Percentiles rank a stretch among this genome's conserved stretches.
Evolutionary conservation across 2,329 filamentous ascomycete genomes (phyloP).

Genomic region (Nectriaceae sp.): DNA sequence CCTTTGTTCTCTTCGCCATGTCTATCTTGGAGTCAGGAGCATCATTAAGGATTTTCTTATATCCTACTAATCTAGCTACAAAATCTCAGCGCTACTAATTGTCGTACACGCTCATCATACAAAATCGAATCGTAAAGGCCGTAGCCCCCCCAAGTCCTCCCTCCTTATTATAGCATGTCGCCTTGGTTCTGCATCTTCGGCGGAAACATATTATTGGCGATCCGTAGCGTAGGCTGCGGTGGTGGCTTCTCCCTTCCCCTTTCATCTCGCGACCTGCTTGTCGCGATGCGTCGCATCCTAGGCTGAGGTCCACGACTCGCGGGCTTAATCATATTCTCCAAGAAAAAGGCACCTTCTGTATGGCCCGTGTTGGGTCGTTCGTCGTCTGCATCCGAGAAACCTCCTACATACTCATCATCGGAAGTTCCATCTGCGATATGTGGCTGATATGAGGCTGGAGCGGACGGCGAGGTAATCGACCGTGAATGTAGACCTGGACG

Average conservation of each 20-base stretch:
- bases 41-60: no score
- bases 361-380: conserved; percentile 45
- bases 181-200: conserved; percentile 37
- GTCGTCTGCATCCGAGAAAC: conserved; percentile 78
- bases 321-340: conserved; percentile 64
- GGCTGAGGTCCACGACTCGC: conserved; percentile 57
- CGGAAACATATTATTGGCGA: conserved; percentile 37
- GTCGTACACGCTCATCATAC: not conserved
- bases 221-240: conserved; percentile 44
- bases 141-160: not conserved
- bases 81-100: not conserved
- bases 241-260: conserved; percentile 36
- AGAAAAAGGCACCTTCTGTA: conserved; percentile 52
- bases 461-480: conserved; percentile 80
- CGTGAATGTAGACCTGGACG: conserved; percentile 76
- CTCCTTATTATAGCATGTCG: conserved; percentile 35
- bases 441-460: conserved; percentile 55
- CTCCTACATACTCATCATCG: conserved; percentile 74
- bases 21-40: not conserved
- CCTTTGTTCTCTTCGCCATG: no score
- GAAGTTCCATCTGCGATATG: conserved; percentile 65
- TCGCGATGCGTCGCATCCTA: conserved; percentile 32
- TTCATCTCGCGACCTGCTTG: conserved; percentile 37
- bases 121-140: not conserved
- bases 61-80: not conserved